A percentile compares a stretch with the other conserved stretches of the same genome.
Evolutionary conservation across 179 eudicot genomes (phyloP).

Genomic region (Actinidia arguta): DNA sequence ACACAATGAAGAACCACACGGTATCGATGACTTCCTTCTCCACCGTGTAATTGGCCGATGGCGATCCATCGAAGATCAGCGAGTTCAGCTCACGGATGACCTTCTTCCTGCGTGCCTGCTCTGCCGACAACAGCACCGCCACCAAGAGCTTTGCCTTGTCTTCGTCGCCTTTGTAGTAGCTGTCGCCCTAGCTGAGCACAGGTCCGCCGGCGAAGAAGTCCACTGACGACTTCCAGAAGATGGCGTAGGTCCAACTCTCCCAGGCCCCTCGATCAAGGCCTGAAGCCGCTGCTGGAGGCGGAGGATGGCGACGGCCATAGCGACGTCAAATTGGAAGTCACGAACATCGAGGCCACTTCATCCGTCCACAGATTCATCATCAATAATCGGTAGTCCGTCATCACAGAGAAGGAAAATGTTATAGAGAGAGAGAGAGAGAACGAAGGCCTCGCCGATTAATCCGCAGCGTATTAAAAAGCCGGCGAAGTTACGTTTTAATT

Average conservation of each 20-base stretch:
- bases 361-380: constrained; percentile 54
- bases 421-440: no score
- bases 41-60: constrained; percentile 39
- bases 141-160: constrained; percentile 17
- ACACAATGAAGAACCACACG: constrained; percentile 89
- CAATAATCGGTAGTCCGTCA: constrained; percentile 30
- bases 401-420: no score
- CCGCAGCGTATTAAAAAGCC: no score
- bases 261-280: constrained; percentile 64
- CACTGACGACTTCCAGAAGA: constrained; percentile 79
- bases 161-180: constrained; percentile 78
- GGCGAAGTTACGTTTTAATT: no score
- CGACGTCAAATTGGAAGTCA: constrained; percentile 40
- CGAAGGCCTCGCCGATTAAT: no score
- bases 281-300: constrained; percentile 76
- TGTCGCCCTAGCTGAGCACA: constrained; percentile 83
- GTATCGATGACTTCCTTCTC: constrained; percentile 94
- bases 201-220: constrained; percentile 40
- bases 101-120: constrained; percentile 75
- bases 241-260: constrained; percentile 88
- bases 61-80: constrained; percentile 56
- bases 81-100: constrained; percentile 83
- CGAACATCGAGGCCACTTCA: constrained; percentile 15
- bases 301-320: constrained; percentile 37
- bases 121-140: constrained; percentile 34